Conservation (phyloP, 1,139 yeast genomes). For the Kazachstania sp. region DNA sequence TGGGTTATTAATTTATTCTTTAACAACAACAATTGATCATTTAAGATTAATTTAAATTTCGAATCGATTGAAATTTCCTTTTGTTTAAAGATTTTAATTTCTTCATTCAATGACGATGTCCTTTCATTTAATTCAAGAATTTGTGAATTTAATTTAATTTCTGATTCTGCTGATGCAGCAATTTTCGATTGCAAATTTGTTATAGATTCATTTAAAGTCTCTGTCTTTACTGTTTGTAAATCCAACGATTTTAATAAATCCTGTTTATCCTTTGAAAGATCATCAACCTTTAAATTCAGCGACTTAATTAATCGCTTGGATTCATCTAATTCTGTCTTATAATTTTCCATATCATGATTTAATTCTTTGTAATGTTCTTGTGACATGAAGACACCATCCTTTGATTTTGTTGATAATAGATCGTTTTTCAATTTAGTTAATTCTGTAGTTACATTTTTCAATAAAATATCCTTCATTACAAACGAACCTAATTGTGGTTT, state of each 20-base stretch:
- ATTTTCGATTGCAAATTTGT: conserved; percentile 31
- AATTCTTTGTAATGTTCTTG: conserved; percentile 48
- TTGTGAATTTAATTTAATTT: conserved; percentile 23
- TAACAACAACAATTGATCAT: conserved; percentile 18
- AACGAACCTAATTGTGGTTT: conserved; percentile 45
- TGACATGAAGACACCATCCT: conserved; percentile 57
- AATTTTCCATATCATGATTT: conserved; percentile 38
- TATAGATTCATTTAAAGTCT: conserved; percentile 27
- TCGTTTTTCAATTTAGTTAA: conserved; percentile 49
- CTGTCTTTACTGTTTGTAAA: conserved; percentile 27
- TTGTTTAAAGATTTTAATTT: conserved; percentile 27
- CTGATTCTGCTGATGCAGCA: conserved; percentile 32
- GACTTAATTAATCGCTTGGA: conserved; percentile 33
- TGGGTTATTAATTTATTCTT: conserved; percentile 15
- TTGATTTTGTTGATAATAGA: conserved; percentile 49
- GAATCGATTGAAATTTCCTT: conserved; percentile 27
- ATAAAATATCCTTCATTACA: conserved; percentile 45
- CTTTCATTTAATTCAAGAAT: not conserved
- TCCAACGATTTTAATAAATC: conserved; percentile 27
- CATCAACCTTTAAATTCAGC: conserved; percentile 30
- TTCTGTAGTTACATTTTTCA: conserved; percentile 50
- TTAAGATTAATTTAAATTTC: conserved; percentile 23
- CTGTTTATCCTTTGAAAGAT: conserved; percentile 23
- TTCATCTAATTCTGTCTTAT: conserved; percentile 40
- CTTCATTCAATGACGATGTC: conserved; percentile 27